These are phyloP conservation scores for Pseudevernia furfuracea DNA, from an alignment of 495 filamentous ascomycete genomes.

Conservation along the genomic window DNA sequence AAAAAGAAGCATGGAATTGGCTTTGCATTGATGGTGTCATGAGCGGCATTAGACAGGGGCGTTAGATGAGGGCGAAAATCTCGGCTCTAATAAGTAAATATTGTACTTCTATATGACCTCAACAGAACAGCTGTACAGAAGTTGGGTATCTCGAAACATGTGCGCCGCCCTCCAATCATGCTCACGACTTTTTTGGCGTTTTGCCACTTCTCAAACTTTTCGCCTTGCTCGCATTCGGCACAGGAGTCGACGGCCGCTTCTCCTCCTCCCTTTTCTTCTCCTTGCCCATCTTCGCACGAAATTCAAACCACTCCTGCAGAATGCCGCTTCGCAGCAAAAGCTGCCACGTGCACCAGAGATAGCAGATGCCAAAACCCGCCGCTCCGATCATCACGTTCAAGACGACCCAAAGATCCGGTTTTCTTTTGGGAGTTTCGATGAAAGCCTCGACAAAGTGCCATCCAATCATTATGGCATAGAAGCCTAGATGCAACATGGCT, in stretches of 20 bases:
- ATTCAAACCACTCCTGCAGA: constrained; percentile 27
- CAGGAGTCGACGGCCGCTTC: background rate
- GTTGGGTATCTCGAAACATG: constrained; percentile 10
- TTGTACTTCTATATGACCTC: background rate
- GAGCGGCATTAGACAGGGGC: background rate
- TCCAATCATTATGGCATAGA: constrained; percentile 65
- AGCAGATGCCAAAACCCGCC: constrained; percentile 76
- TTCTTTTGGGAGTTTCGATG: constrained; percentile 56
- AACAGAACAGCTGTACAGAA: background rate
- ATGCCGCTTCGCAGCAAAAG: constrained; percentile 52
- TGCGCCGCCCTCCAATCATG: background rate
- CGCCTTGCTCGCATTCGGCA: constrained; percentile 8
- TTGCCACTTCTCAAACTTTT: constrained; percentile 12
- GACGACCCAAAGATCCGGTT: constrained; percentile 92
- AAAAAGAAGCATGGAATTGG: constrained; percentile 11
- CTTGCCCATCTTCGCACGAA: constrained; percentile 14
- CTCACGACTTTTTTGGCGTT: constrained; percentile 11
- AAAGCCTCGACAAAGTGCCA: constrained; percentile 74
- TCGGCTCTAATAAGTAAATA: background rate
- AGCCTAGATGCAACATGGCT: constrained; percentile 59
- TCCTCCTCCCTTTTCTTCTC: background rate
- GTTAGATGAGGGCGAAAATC: background rate
- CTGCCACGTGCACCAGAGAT: constrained; percentile 79
- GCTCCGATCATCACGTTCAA: constrained; percentile 79
- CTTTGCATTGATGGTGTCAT: background rate